Percentiles rank a stretch among this genome's conserved stretches.
Conservation (phyloP, 441 rosid species). For the Melastoma candidum region DNA sequence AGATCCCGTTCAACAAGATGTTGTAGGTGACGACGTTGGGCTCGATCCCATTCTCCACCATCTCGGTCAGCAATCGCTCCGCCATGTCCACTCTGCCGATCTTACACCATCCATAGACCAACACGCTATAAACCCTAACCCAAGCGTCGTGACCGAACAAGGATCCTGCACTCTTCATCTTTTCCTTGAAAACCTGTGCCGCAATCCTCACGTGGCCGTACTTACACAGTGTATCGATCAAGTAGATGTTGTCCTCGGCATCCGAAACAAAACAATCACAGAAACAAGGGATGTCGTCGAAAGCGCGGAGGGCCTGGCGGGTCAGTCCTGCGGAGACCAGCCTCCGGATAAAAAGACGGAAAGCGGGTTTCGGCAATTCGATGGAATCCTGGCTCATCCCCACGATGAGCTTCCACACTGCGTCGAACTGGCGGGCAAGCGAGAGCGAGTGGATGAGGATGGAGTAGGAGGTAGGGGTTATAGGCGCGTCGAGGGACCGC, state of each 20-base stretch:
- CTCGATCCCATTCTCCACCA: constrained; percentile 52
- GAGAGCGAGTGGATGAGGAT: constrained; percentile 72
- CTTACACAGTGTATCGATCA: constrained; percentile 71
- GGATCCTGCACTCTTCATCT: constrained; percentile 21
- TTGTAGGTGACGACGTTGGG: constrained; percentile 68
- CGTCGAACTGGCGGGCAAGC: constrained; percentile 70
- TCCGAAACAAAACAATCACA: constrained; percentile 14
- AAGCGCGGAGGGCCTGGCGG: constrained; percentile 72
- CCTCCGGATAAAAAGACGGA: constrained; percentile 54
- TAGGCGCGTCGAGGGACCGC: constrained; percentile 44
- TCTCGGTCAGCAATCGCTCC: constrained; percentile 56
- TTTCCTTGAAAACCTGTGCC: constrained; percentile 45
- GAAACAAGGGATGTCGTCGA: constrained; percentile 59
- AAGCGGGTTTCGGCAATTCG: constrained; percentile 41
- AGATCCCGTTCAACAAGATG: constrained; percentile 66
- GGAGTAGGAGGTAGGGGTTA: constrained; percentile 41
- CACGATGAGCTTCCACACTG: constrained; percentile 54
- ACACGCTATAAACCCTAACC: constrained; percentile 45
- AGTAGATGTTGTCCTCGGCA: constrained; percentile 27
- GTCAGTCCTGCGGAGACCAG: constrained; percentile 69
- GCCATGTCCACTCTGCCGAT: constrained; percentile 67
- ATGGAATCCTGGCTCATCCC: constrained; percentile 43
- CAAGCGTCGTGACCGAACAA: constrained; percentile 32
- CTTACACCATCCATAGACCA: constrained; percentile 79
- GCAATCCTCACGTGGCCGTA: constrained; percentile 65